A percentile compares a stretch with the other conserved stretches of the same genome.
Conservation (phyloP, 2,329 filamentous ascomycete species). For the Trichoderma oligosporum region DNA sequence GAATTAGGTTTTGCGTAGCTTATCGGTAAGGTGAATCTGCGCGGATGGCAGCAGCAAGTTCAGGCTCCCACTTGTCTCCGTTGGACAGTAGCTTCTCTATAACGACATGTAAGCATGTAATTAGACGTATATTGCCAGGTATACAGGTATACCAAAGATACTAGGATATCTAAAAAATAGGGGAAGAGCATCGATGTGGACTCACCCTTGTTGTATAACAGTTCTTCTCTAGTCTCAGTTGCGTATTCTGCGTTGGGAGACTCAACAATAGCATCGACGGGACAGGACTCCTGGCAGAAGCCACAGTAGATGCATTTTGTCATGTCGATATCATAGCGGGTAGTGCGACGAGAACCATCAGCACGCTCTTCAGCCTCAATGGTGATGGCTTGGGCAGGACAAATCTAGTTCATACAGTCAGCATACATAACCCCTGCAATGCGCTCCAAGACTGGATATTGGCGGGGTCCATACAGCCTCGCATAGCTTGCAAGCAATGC, state of each 20-base stretch:
- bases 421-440: background rate
- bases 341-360: constrained; percentile 91
- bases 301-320: constrained; percentile 99
- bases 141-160: too few species aligned
- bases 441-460: background rate
- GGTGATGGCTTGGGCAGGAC: constrained; percentile 96
- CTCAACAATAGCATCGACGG: constrained; percentile 83
- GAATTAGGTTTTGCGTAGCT: constrained; percentile 23
- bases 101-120: background rate
- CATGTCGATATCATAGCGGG: constrained; percentile 99
- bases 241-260: constrained; percentile 61
- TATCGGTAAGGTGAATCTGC: constrained; percentile 92
- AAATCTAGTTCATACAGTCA: constrained; percentile 54
- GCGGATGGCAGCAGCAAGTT: constrained; percentile 85
- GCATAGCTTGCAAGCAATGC: constrained; percentile 99
- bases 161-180: too few species aligned
- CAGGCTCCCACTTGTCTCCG: constrained; percentile 96
- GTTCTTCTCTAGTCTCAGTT: constrained; percentile 75
- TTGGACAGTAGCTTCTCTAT: constrained; percentile 80
- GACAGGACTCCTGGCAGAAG: constrained; percentile 98
- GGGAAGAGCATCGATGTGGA: too few species aligned
- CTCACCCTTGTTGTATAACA: constrained; percentile 88
- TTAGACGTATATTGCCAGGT: background rate
- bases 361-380: constrained; percentile 98
- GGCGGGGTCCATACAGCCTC: constrained; percentile 61